Conservation (phyloP, 352 stramenopile genomes). For the Pseudoperonospora humuli region DNA sequence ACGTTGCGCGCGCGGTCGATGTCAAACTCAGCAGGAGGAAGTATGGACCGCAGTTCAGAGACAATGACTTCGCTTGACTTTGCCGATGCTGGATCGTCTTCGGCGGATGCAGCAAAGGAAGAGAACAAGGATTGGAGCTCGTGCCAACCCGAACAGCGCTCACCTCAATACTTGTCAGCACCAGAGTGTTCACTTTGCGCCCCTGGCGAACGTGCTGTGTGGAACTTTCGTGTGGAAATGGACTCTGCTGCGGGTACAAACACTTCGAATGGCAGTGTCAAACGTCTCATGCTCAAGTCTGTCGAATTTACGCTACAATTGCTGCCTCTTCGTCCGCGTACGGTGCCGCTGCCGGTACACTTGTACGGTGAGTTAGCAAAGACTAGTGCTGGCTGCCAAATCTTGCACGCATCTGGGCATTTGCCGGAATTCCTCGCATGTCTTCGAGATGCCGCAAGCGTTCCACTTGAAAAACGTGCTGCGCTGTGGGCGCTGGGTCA, state of each 20-base stretch:
- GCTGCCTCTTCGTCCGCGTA: constrained; percentile 64
- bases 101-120: constrained; percentile 52
- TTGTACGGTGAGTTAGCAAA: constrained; percentile 84
- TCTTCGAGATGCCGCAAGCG: constrained; percentile 70
- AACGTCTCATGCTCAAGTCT: constrained; percentile 79
- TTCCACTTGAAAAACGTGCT: constrained; percentile 79
- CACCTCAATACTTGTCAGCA: constrained; percentile 49
- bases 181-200: constrained; percentile 74
- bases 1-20: constrained; percentile 44
- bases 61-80: constrained; percentile 49
- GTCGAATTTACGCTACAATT: constrained; percentile 86
- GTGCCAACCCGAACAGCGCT: constrained; percentile 76
- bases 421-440: constrained; percentile 79
- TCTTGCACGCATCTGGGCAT: constrained; percentile 70
- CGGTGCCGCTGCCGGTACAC: constrained; percentile 73
- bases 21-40: constrained; percentile 36
- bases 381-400: constrained; percentile 71
- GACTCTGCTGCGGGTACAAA: constrained; percentile 41
- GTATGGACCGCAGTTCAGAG: constrained; percentile 64
- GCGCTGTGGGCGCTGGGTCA: constrained; percentile 80
- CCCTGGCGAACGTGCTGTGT: constrained; percentile 74
- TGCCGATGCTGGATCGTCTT: constrained; percentile 50
- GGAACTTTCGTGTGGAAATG: constrained; percentile 87
- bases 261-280: constrained; percentile 43
- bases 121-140: constrained; percentile 88